A percentile compares a stretch with the other conserved stretches of the same genome.
phyloP scores from a whole-genome alignment of 306 rosid species.

The Purshia tridentata region DNA sequence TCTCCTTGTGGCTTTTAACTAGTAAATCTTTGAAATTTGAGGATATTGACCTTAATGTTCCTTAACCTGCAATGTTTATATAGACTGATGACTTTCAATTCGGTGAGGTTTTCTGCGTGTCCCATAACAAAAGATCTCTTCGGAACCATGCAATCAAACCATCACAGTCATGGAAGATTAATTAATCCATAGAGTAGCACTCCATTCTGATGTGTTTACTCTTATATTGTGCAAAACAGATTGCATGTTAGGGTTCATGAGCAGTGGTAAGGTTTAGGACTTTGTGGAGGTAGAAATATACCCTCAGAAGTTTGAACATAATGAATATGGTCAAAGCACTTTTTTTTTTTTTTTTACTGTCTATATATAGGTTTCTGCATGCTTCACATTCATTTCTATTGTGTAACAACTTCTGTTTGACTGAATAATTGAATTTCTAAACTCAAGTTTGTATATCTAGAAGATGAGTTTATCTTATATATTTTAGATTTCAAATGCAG shows the following conservation, averaged over 20 bases:
- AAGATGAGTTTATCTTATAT: constrained; percentile 24
- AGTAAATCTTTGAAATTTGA: background rate
- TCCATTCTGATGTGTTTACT: constrained; percentile 1
- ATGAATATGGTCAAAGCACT: background rate
- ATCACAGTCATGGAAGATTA: background rate
- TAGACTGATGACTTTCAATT: background rate
- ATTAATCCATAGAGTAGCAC: background rate
- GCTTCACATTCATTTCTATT: constrained; percentile 10
- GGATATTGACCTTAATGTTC: background rate
- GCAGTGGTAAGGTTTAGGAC: background rate
- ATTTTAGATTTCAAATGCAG: constrained; percentile 42
- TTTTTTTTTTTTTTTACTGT: no score
- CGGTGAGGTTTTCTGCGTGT: background rate
- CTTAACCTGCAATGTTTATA: background rate
- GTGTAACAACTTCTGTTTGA: background rate
- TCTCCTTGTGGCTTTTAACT: background rate
- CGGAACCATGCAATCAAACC: background rate
- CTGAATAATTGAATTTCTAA: constrained; percentile 20
- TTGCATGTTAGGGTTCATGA: background rate
- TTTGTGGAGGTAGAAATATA: background rate
- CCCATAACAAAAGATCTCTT: background rate
- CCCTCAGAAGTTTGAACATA: background rate
- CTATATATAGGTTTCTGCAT: background rate
- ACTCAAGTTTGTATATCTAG: constrained; percentile 6
- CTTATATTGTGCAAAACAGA: background rate